Percentiles rank a stretch among this genome's conserved stretches.
Evolutionary conservation across 768 basidiomycete genomes (phyloP).

Genomic region (Sarcodon sp.): DNA sequence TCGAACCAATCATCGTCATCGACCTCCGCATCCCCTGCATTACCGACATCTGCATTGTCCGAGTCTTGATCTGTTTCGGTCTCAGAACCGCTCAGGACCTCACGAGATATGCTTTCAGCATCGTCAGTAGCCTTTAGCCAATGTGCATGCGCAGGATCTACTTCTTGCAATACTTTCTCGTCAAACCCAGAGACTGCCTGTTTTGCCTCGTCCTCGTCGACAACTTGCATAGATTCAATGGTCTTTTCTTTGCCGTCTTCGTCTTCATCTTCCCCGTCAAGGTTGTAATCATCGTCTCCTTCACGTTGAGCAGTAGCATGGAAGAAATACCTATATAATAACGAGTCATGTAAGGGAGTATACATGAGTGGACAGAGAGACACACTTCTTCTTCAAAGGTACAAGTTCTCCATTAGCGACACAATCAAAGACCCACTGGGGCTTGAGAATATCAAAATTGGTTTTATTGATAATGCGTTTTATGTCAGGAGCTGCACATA

Average conservation of each 20-base stretch:
- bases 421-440: constrained; percentile 75
- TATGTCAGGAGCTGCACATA: constrained; percentile 48
- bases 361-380: not conserved
- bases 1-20: constrained; percentile 25
- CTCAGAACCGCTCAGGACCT: constrained; percentile 27
- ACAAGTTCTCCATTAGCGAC: constrained; percentile 40
- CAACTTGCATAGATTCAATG: too few relatives aligned
- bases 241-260: not conserved
- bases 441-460: constrained; percentile 59
- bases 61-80: constrained; percentile 60
- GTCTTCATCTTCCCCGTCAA: constrained; percentile 19
- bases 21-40: constrained; percentile 16
- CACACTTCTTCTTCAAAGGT: constrained; percentile 58
- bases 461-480: constrained; percentile 61
- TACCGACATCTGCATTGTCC: constrained; percentile 42
- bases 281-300: constrained; percentile 38
- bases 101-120: constrained; percentile 10
- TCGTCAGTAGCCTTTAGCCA: constrained; percentile 47
- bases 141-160: constrained; percentile 38
- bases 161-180: constrained; percentile 15
- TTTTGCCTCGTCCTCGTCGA: constrained; percentile 5
- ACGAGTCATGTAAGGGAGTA: not conserved
- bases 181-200: constrained; percentile 15
- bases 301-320: constrained; percentile 45
- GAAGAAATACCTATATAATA: constrained; percentile 56